Conservation (phyloP, 2,329 filamentous ascomycete genomes). For the Penicillium brasilianum region DNA sequence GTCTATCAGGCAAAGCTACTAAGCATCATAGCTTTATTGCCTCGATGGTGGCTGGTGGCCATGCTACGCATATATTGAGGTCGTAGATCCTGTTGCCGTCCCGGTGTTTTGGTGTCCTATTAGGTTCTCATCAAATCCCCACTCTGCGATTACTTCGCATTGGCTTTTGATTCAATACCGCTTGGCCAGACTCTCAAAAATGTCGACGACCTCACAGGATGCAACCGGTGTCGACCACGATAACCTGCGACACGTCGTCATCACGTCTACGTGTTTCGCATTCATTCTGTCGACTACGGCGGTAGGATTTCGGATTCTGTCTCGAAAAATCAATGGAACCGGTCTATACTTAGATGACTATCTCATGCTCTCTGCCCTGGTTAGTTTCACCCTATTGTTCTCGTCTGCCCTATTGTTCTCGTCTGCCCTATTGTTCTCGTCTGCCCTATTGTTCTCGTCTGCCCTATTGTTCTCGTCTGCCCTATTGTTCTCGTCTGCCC, state of each 20-base stretch:
- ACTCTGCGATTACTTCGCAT: too few relatives aligned
- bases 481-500: too few relatives aligned
- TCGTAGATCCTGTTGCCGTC: background rate
- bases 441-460: too few relatives aligned
- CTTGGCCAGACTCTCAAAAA: background rate
- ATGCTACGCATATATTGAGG: constrained; percentile 12
- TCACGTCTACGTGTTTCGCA: constrained; percentile 33
- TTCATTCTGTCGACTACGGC: constrained; percentile 32
- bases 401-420: too few relatives aligned
- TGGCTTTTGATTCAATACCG: background rate
- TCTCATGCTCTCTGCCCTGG: constrained; percentile 23
- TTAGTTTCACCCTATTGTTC: constrained; percentile 8
- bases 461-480: too few relatives aligned
- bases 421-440: too few relatives aligned
- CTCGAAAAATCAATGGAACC: constrained; percentile 26
- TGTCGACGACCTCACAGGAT: constrained; percentile 14
- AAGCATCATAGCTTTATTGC: background rate
- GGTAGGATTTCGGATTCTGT: constrained; percentile 27
- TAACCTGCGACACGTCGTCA: constrained; percentile 35
- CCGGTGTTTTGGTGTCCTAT: background rate
- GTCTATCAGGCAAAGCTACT: constrained; percentile 6
- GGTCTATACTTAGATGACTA: constrained; percentile 17
- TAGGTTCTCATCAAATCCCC: too few relatives aligned
- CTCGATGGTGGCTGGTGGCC: background rate
- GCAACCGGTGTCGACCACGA: constrained; percentile 27